Conservation (phyloP, 2,329 filamentous ascomycete genomes). For the Fusarium piperis region DNA sequence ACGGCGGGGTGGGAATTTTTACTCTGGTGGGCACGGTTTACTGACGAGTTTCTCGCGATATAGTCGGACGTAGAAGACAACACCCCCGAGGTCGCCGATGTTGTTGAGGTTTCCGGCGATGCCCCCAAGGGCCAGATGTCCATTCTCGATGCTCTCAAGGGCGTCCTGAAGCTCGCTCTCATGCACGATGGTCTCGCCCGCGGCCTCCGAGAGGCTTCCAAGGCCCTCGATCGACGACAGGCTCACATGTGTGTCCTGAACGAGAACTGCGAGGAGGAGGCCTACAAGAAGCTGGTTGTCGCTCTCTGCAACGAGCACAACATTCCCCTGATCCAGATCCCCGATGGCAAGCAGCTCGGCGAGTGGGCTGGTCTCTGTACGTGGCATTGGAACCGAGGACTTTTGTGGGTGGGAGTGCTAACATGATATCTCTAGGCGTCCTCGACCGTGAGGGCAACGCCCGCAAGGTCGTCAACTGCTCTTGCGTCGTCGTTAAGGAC, state of each 20-base stretch:
- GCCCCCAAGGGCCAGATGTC: constrained; percentile 94
- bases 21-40: constrained; percentile 12
- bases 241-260: constrained; percentile 99
- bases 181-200: constrained; percentile 99
- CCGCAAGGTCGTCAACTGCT: constrained; percentile 99
- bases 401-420: constrained; percentile 40
- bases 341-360: constrained; percentile 99
- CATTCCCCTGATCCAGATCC: constrained; percentile 99
- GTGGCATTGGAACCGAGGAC: constrained; percentile 54
- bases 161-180: constrained; percentile 96
- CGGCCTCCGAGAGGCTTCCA: constrained; percentile 97
- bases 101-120: constrained; percentile 97
- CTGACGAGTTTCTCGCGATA: constrained; percentile 32
- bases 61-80: constrained; percentile 99
- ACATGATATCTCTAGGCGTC: constrained; percentile 71
- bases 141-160: constrained; percentile 98
- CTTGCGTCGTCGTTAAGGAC: constrained; percentile 99
- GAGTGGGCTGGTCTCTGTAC: constrained; percentile 99
- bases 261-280: constrained; percentile 99
- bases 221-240: constrained; percentile 98
- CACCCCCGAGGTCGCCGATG: constrained; percentile 82
- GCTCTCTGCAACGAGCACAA: constrained; percentile 99
- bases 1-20: constrained; percentile 14
- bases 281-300: constrained; percentile 99
- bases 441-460: constrained; percentile 99